Percentiles rank a stretch among this genome's conserved stretches.
Evolutionary conservation across 148 eudicot species (phyloP).

Genomic region (Persicaria maculosa): DNA sequence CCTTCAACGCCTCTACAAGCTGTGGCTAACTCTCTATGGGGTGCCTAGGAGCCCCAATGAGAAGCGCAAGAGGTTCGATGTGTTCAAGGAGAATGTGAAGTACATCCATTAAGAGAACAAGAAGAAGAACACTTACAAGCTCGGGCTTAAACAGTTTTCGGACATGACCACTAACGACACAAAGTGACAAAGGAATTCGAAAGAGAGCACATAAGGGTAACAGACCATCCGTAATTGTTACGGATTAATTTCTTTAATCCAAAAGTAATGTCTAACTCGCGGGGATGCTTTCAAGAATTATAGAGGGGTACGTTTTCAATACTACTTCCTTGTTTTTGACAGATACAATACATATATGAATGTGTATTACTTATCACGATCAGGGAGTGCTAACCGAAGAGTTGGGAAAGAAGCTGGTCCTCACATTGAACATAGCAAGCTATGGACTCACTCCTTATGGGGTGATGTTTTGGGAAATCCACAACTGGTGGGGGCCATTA

Average conservation of each 20-base stretch:
- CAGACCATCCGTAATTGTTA: conserved; percentile 29
- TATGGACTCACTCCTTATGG: conserved; percentile 70
- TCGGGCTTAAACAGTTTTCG: not conserved
- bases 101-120: conserved; percentile 52
- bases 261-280: conserved; percentile 33
- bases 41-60: not conserved
- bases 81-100: no score
- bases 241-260: no score
- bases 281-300: conserved; percentile 68
- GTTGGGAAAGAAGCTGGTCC: conserved; percentile 59
- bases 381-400: conserved; percentile 72
- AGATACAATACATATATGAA: no score
- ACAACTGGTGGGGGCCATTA: conserved; percentile 66
- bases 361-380: not conserved
- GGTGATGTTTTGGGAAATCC: conserved; percentile 68
- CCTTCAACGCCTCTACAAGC: not conserved
- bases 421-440: conserved; percentile 59
- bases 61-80: not conserved
- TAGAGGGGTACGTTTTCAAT: conserved; percentile 38
- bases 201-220: not conserved
- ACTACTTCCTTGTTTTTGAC: no score
- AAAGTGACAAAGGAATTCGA: not conserved
- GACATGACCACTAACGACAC: not conserved
- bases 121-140: conserved; percentile 28
- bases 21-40: conserved; percentile 39